Evolutionary conservation across 192 early-diverging fungal species (phyloP).

Genomic region (Geranomyces variabilis): DNA sequence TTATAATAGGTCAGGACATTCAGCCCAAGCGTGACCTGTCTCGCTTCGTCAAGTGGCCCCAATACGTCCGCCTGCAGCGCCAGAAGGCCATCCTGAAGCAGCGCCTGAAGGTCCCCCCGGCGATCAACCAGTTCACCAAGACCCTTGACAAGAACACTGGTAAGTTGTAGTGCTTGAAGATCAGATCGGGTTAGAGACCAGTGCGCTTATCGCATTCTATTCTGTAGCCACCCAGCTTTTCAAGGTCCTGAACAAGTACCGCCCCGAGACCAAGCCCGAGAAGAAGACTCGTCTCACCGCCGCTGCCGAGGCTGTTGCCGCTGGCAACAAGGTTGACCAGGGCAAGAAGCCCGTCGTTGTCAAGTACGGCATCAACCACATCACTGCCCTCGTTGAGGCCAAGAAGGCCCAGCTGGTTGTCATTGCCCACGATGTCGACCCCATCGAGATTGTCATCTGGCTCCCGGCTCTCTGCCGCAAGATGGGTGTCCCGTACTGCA

Average conservation of each 20-base stretch:
- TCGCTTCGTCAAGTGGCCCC: conserved; percentile 99
- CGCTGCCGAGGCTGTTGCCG: conserved; percentile 87
- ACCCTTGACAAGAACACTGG: conserved; percentile 96
- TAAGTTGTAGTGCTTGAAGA: conserved; percentile 10
- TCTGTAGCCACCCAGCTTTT: conserved; percentile 87
- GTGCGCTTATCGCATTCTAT: not conserved
- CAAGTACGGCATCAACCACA: conserved; percentile 99
- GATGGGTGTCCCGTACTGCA: conserved; percentile 99
- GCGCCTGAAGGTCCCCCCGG: conserved; percentile 99
- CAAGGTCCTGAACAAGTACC: conserved; percentile 99
- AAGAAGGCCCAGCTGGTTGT: conserved; percentile 99
- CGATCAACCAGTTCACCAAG: conserved; percentile 99
- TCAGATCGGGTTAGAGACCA: not conserved
- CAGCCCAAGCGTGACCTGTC: conserved; percentile 94
- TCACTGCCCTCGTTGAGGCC: conserved; percentile 95
- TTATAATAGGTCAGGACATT: conserved; percentile 82
- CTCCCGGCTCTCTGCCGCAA: conserved; percentile 99
- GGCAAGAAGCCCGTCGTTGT: conserved; percentile 93
- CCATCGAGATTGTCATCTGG: conserved; percentile 99
- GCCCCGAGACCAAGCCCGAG: conserved; percentile 95
- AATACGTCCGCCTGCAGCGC: conserved; percentile 98
- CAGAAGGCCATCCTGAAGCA: conserved; percentile 96
- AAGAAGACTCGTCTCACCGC: conserved; percentile 91
- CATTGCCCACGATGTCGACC: conserved; percentile 99
- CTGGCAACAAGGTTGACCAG: conserved; percentile 82